Evolutionary conservation across 371 early-diverging fungal species (phyloP), one percentile per base, ranked within the genome.

Genomic region (Apophysomyces trapeziformis): DNA sequence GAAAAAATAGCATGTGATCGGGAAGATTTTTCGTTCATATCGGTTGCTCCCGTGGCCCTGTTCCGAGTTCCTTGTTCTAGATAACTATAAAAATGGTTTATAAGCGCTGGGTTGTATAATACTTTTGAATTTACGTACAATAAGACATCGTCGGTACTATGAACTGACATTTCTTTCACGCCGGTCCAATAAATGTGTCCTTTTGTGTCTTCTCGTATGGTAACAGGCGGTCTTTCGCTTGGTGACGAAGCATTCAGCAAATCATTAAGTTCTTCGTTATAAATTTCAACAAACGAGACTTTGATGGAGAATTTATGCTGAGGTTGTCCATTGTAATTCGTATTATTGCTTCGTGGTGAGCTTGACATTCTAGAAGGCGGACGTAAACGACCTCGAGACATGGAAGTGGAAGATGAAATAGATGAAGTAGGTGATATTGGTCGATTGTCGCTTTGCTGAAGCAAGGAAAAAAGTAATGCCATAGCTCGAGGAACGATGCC

Each of bases 1-100:
- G 95, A 92, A 78, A 98, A 99, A 63, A 99, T 96, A 46, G 99
- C 99, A 79, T 99, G 99, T 26, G 97, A 96, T 71, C 99, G 84
- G 5, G 97, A 97, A 0, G 97, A 96, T 57, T 91, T 85, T 47
- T 87, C 92, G 83, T 99, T 99, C 99, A 99, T 98, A 60, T 95
- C 93, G 13, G 99, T 99, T n/a, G 94, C 86, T 50, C 93, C 95
- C 2, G 98, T 97, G 47, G 94, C 96, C 62, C 99, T 87, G 71
- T 91, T 88, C 58, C 87, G 83, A 38, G 90, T 89, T 61, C 97
- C 94, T 71, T 86, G 87, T 62, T 89, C 84, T 38, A 96, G 81
- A 70, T 89, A 74, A 18, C 85, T 88, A 64, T 14, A 14, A 58
- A 39, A 57, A 18, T 35, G 47, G 12, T 37, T 13, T 21, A 58